phyloP scores from a whole-genome alignment of 345 rosid genomes.

The Iberis pinnata region DNA sequence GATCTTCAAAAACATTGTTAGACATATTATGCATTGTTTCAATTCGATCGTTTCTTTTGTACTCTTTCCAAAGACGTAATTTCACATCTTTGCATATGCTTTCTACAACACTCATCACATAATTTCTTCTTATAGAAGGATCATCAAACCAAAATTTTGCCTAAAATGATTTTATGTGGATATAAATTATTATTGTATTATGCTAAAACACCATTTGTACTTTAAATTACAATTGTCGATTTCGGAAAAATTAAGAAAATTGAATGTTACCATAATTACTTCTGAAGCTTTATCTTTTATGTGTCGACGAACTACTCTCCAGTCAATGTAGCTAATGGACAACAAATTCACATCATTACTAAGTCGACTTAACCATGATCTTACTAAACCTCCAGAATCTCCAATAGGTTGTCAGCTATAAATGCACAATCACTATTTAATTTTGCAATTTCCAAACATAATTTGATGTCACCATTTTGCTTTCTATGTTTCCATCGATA shows the following conservation, averaged over 20 bases:
- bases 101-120: too few relatives aligned
- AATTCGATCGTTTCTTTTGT: too few relatives aligned
- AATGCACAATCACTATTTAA: not conserved
- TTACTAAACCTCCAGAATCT: not conserved
- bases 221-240: too few relatives aligned
- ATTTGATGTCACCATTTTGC: not conserved
- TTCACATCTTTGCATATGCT: too few relatives aligned
- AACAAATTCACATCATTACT: not conserved
- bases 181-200: too few relatives aligned
- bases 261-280: not conserved
- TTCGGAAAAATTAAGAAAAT: too few relatives aligned
- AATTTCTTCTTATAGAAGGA: too few relatives aligned
- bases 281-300: not conserved
- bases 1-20: not conserved
- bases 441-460: conserved; percentile 1
- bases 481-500: not conserved
- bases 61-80: too few relatives aligned
- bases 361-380: not conserved
- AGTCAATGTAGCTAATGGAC: not conserved
- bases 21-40: too few relatives aligned
- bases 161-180: too few relatives aligned
- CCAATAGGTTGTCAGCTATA: not conserved
- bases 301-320: not conserved
- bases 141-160: too few relatives aligned
- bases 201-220: too few relatives aligned